Percentiles rank a stretch among this genome's conserved stretches.
Evolutionary conservation across 495 filamentous ascomycete species (phyloP).

Genomic region (Neurospora discreta): DNA sequence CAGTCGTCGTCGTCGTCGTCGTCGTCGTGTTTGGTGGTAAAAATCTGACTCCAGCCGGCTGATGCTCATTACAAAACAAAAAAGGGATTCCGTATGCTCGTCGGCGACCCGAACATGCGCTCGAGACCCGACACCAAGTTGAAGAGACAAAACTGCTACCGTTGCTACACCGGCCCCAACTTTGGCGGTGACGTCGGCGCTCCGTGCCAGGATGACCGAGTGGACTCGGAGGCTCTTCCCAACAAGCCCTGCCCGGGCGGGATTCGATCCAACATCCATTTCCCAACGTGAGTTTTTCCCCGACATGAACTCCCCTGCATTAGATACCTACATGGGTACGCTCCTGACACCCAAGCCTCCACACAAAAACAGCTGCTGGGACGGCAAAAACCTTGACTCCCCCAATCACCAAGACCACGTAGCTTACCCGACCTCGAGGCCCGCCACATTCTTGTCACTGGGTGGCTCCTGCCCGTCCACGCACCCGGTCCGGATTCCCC

Average conservation of each 20-base stretch:
- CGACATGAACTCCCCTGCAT: too few relatives aligned
- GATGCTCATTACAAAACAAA: not conserved
- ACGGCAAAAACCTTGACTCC: slow-evolving; percentile 42
- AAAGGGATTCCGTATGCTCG: slow-evolving; percentile 44
- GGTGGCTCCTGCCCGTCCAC: slow-evolving; percentile 36
- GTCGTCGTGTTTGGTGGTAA: too few relatives aligned
- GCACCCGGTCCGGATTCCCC: slow-evolving; percentile 37
- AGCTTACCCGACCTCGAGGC: slow-evolving; percentile 29
- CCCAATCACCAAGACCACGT: slow-evolving; percentile 44
- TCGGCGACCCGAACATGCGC: slow-evolving; percentile 35
- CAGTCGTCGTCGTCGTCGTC: too few relatives aligned
- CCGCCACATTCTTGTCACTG: slow-evolving; percentile 31
- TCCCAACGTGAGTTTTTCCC: slow-evolving; percentile 30
- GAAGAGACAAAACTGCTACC: slow-evolving; percentile 36
- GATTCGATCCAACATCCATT: slow-evolving; percentile 42
- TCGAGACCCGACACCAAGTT: slow-evolving; percentile 25
- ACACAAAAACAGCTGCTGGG: slow-evolving; percentile 33
- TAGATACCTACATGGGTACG: too few relatives aligned
- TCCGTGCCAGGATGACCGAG: slow-evolving; percentile 28
- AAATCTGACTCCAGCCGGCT: not conserved
- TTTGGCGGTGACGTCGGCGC: slow-evolving; percentile 34
- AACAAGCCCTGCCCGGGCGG: slow-evolving; percentile 32
- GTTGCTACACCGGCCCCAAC: slow-evolving; percentile 40
- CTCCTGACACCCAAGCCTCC: too few relatives aligned
- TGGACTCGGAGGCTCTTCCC: slow-evolving; percentile 32